Percentiles rank a stretch among this genome's conserved stretches.
phyloP scores from a whole-genome alignment of 352 stramenopile genomes.

The Pythium aristosporum region DNA sequence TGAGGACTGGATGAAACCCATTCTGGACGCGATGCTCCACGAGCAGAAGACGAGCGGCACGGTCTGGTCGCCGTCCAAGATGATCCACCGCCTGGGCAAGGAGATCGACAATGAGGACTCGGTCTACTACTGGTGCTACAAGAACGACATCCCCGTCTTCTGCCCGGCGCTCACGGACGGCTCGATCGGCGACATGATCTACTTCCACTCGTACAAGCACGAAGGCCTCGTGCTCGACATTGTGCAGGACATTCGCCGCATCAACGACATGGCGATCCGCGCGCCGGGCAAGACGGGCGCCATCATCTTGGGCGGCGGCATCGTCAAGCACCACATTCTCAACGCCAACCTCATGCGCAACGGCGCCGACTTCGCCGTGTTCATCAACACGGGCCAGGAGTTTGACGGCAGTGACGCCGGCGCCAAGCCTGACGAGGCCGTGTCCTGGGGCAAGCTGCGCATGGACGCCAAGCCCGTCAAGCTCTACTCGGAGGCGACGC shows the following conservation, averaged over 20 bases:
- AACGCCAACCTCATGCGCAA: slow-evolving; percentile 99
- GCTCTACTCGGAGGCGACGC: slow-evolving; percentile 96
- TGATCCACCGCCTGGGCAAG: slow-evolving; percentile 96
- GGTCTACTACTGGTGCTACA: slow-evolving; percentile 99
- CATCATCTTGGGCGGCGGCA: slow-evolving; percentile 98
- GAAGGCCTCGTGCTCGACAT: slow-evolving; percentile 98
- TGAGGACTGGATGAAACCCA: slow-evolving; percentile 95
- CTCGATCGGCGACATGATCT: slow-evolving; percentile 99
- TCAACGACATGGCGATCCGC: slow-evolving; percentile 98
- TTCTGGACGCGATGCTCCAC: slow-evolving; percentile 97
- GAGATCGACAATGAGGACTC: slow-evolving; percentile 98
- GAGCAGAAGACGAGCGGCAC: slow-evolving; percentile 93
- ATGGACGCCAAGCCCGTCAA: slow-evolving; percentile 96
- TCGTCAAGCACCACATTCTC: slow-evolving; percentile 98
- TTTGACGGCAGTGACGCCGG: slow-evolving; percentile 99
- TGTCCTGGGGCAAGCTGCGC: slow-evolving; percentile 99
- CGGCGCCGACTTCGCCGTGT: slow-evolving; percentile 98
- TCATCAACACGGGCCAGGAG: slow-evolving; percentile 98
- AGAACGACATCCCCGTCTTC: slow-evolving; percentile 99
- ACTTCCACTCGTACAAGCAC: slow-evolving; percentile 99
- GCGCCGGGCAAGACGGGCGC: slow-evolving; percentile 90
- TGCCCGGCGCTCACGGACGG: slow-evolving; percentile 99
- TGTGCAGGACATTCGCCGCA: slow-evolving; percentile 94
- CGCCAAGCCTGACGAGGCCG: slow-evolving; percentile 97
- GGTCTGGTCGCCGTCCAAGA: slow-evolving; percentile 96